A percentile compares a stretch with the other conserved stretches of the same genome.
phyloP scores from a whole-genome alignment of 495 filamentous ascomycete genomes.

The Venustampulla echinocandica region DNA sequence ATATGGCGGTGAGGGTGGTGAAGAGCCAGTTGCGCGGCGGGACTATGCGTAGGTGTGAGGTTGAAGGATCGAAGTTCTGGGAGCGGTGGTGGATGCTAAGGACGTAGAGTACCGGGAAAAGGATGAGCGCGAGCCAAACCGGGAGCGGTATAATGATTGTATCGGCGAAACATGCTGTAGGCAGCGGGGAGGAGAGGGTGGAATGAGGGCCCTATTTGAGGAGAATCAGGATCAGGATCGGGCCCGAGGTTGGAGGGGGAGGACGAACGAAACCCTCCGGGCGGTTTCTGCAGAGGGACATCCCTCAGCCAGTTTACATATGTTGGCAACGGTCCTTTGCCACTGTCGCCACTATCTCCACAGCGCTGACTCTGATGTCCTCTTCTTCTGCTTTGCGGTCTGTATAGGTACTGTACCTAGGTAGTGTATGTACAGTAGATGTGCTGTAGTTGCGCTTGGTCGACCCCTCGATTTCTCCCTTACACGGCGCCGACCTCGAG shows the following conservation, averaged over 20 bases:
- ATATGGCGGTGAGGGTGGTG: conserved; percentile 16
- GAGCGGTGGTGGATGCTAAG: conserved; percentile 11
- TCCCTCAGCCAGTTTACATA: no score
- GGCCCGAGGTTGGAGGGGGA: background rate
- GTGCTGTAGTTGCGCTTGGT: no score
- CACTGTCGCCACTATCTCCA: no score
- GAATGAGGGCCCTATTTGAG: conserved; percentile 25
- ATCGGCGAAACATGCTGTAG: conserved; percentile 32
- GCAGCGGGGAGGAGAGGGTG: conserved; percentile 26
- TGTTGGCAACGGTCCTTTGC: no score
- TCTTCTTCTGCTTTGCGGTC: no score
- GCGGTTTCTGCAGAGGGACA: conserved; percentile 26
- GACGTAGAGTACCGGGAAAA: conserved; percentile 19
- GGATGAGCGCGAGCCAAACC: conserved; percentile 23
- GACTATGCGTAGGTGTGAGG: conserved; percentile 9
- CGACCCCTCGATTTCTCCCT: no score
- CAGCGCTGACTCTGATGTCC: no score
- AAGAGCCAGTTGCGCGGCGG: conserved; percentile 4
- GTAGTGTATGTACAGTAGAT: no score
- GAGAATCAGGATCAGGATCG: background rate
- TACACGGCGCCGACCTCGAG: no score
- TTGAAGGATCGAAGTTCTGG: conserved; percentile 10
- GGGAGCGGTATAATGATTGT: conserved; percentile 30
- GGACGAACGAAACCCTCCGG: conserved; percentile 29
- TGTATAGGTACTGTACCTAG: no score